A percentile compares a stretch with the other conserved stretches of the same genome.
phyloP scores from a whole-genome alignment of 225 moss, liverwort and hornwort genomes.

The Neckera pumila region DNA sequence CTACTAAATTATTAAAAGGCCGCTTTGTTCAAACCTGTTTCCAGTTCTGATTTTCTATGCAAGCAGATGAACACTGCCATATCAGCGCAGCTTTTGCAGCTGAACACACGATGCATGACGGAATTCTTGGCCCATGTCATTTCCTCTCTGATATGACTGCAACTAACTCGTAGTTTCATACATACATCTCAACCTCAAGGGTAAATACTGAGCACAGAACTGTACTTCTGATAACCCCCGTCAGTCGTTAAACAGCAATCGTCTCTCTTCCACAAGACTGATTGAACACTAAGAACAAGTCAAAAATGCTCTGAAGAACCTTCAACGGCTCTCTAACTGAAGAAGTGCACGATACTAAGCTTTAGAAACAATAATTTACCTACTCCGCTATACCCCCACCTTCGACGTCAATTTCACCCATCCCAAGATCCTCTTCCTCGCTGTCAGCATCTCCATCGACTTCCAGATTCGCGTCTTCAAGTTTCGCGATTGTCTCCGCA shows the following conservation, averaged over 20 bases:
- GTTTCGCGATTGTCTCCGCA: conserved; percentile 82
- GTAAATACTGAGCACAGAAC: neutral
- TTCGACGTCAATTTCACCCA: conserved; percentile 84
- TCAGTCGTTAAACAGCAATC: conserved; percentile 2
- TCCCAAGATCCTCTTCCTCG: conserved; percentile 81
- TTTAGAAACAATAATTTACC: conserved; percentile 3
- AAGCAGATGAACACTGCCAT: neutral
- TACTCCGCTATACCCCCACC: conserved; percentile 48
- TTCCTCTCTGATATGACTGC: neutral
- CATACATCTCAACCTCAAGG: conserved; percentile 15
- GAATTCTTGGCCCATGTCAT: neutral
- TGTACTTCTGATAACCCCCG: neutral
- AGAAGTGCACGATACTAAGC: conserved; percentile 5
- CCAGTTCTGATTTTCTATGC: neutral
- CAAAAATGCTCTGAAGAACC: conserved; percentile 27
- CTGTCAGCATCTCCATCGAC: conserved; percentile 80
- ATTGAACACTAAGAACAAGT: conserved; percentile 16
- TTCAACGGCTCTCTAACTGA: neutral
- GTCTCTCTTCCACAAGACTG: conserved; percentile 7
- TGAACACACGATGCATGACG: neutral
- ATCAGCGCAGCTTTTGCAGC: neutral
- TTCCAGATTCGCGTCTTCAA: conserved; percentile 74
- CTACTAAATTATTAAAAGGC: neutral
- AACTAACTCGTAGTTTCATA: conserved; percentile 10
- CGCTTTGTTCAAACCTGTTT: neutral